A percentile compares a stretch with the other conserved stretches of the same genome.
phyloP scores from a whole-genome alignment of 2,329 filamentous ascomycete species.

The Blastomyces percursus region DNA sequence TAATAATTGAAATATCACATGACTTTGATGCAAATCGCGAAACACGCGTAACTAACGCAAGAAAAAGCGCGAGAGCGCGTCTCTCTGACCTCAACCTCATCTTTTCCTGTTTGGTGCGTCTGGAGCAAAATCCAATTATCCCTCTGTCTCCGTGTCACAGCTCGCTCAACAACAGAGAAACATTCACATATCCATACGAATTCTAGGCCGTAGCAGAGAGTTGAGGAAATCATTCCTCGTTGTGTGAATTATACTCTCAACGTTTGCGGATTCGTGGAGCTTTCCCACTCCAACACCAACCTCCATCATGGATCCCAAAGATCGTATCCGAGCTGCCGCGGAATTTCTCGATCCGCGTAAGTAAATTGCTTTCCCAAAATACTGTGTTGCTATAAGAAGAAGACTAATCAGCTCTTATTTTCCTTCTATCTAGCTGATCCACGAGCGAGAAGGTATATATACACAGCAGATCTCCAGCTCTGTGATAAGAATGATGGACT shows the following conservation, averaged over 20 bases:
- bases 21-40: neutral
- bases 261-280: neutral
- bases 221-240: neutral
- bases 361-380: conserved; percentile 21
- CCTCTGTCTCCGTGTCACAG: neutral
- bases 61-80: neutral
- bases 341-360: conserved; percentile 91
- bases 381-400: conserved; percentile 1
- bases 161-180: neutral
- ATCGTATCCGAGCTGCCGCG: conserved; percentile 75
- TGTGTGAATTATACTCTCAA: neutral
- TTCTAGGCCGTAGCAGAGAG: neutral
- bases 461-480: neutral
- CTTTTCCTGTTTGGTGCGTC: neutral
- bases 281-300: neutral
- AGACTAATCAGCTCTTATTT: conserved; percentile 9
- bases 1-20: conserved; percentile 3
- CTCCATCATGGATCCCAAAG: conserved; percentile 38
- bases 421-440: conserved; percentile 40
- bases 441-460: conserved; percentile 42
- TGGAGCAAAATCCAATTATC: neutral
- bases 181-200: neutral
- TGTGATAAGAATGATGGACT: neutral
- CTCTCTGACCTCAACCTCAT: conserved; percentile 5
- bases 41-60: conserved; percentile 10